Conservation (phyloP, 345 rosid genomes). For the Geranium brycei region DNA sequence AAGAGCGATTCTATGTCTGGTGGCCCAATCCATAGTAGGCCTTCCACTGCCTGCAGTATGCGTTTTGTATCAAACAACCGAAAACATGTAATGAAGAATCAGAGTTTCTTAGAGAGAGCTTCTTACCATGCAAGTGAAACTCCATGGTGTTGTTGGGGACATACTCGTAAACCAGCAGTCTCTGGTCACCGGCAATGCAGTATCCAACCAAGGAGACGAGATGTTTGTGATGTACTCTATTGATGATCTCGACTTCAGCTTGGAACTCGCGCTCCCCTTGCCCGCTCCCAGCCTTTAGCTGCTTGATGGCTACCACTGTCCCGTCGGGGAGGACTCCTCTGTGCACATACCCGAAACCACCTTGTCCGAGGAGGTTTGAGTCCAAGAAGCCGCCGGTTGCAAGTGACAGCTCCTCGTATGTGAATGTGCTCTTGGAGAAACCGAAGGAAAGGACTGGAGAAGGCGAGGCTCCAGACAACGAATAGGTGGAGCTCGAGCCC, state of each 20-base stretch:
- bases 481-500: conserved; percentile 48
- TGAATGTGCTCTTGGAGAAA: conserved; percentile 56
- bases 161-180: conserved; percentile 66
- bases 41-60: conserved; percentile 41
- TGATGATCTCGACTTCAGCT: conserved; percentile 59
- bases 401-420: conserved; percentile 42
- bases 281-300: conserved; percentile 49
- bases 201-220: conserved; percentile 63
- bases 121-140: conserved; percentile 57
- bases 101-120: conserved; percentile 3
- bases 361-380: conserved; percentile 55
- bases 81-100: too few relatives aligned
- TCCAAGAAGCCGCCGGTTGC: conserved; percentile 58
- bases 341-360: conserved; percentile 63
- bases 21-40: conserved; percentile 68
- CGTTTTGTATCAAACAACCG: not conserved
- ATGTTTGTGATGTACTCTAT: conserved; percentile 60
- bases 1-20: conserved; percentile 66
- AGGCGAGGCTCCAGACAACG: conserved; percentile 42
- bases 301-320: conserved; percentile 54
- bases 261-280: conserved; percentile 61
- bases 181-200: conserved; percentile 35
- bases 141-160: conserved; percentile 49
- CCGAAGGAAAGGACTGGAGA: conserved; percentile 45
- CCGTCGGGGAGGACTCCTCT: conserved; percentile 55